Percentiles rank a stretch among this genome's conserved stretches.
These are phyloP conservation scores for Sporothrix phasma DNA, from an alignment of 2,329 filamentous ascomycete genomes.

Conservation along the genomic window DNA sequence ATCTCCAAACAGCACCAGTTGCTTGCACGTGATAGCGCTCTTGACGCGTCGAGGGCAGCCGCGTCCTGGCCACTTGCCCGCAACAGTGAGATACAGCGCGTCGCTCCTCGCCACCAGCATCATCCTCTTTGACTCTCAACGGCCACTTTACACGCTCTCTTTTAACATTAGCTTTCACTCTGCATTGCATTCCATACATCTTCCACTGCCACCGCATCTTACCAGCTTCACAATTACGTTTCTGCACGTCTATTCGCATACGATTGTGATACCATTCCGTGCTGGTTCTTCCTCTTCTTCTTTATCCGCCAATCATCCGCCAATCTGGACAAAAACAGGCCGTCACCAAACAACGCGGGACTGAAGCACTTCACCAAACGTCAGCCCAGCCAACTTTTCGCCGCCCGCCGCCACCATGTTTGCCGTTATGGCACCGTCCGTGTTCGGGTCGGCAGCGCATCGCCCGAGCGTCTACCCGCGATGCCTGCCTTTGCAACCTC, in stretches of 20 bases:
- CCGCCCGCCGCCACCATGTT: conserved; percentile 14
- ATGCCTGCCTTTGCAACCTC: conserved; percentile 29
- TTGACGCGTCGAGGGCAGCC: conserved; percentile 8
- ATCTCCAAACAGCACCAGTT: not conserved
- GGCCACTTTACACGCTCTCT: not conserved
- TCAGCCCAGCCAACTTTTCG: not conserved
- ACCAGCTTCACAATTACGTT: not conserved
- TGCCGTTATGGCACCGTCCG: conserved; percentile 12
- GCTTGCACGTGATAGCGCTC: conserved; percentile 9
- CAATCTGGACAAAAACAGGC: not conserved
- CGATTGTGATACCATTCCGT: not conserved
- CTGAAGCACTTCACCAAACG: not conserved
- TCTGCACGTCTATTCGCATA: not conserved
- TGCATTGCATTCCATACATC: conserved; percentile 1
- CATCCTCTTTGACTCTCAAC: not conserved
- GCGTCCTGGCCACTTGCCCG: not conserved
- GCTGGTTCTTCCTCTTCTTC: not conserved
- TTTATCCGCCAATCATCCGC: not conserved
- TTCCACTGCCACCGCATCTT: not conserved
- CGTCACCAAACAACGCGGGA: not conserved
- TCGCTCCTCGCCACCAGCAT: not conserved
- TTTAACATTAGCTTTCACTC: not conserved
- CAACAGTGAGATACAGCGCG: not conserved
- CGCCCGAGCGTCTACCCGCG: conserved; percentile 31
- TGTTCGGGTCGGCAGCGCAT: conserved; percentile 22